Evolutionary conservation across 495 filamentous ascomycete species (phyloP), one percentile per base, ranked within the genome.

Genomic region (Hypoxylon perforatum): DNA sequence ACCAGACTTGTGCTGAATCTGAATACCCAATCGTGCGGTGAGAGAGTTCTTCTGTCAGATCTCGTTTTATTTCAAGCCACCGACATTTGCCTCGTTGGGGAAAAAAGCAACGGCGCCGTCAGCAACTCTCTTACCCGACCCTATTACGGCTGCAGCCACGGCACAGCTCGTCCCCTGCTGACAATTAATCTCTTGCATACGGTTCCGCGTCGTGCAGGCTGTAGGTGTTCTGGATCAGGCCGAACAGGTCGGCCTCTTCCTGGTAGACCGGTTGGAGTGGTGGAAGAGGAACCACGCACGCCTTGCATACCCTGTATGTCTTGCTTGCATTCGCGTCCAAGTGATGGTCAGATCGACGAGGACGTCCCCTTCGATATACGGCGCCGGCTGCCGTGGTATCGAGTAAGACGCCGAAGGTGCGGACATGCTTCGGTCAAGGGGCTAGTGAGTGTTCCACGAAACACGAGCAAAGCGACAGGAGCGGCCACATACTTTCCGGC

Each of bases 131-230:
- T 55, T 59, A 59, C 48, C 53, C 59, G 63, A 50, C 22, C 65
- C 65, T 68, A 68, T 68, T 53, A 25, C 54, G 53, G 49, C 36
- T 38, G 65, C 65, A 63, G 59, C 23, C 25, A 28, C 36, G 41
- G 36, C 12, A 50, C 45, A n/a, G 19, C 53, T 50, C 38, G 21
- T 38, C 65, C n/a, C 59, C 25, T 68, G 65, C 54, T 54, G 42
- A 63, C 44, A 38, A 41, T 53, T 45, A 25, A 30, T 36, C 30
- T 62, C 51, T 51, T 57, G 59, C 54, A 68, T 62, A 63, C 48
- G 11, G 53, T 54, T n/a, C 38, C 22, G 35, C 22, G 39, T 54
- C 30, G 30, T 57, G 64, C 64, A 62, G 42, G 41, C 35, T 49
- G 42, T 25, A 35, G 44, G 56, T 19, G 41, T 44, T 67, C 57